Evolutionary conservation across 2,329 filamentous ascomycete genomes (phyloP).

Genomic region (Acephala macrosclerotiorum): DNA sequence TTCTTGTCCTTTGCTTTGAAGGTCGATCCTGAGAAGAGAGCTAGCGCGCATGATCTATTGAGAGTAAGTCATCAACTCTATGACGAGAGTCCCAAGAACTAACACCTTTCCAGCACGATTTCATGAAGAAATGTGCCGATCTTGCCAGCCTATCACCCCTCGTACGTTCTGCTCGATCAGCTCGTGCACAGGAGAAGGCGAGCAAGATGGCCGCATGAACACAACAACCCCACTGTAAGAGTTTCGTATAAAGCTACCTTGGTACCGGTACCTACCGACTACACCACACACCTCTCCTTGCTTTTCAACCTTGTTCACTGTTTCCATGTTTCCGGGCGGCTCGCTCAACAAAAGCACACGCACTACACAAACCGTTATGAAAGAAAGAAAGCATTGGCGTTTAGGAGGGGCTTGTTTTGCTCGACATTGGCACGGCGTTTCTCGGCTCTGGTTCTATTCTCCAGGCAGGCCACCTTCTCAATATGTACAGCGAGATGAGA

Average conservation of each 20-base stretch:
- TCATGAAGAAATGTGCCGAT: constrained; percentile 80
- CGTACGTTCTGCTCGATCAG: constrained; percentile 84
- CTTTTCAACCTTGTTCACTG: not conserved
- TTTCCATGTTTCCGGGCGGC: not conserved
- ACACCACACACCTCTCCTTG: not conserved
- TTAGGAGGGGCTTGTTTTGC: not conserved
- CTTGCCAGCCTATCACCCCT: constrained; percentile 82
- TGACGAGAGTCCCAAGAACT: not conserved
- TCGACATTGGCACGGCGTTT: not conserved
- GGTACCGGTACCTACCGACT: too few relatives aligned
- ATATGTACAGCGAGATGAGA: constrained; percentile 5
- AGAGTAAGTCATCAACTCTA: constrained; percentile 68
- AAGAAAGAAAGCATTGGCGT: constrained; percentile 11
- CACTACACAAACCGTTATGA: not conserved
- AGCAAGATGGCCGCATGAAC: constrained; percentile 45
- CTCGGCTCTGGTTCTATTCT: not conserved
- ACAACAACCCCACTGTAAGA: not conserved
- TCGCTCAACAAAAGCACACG: not conserved
- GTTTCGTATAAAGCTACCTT: not conserved
- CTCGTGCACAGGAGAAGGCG: constrained; percentile 82
- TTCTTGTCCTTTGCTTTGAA: constrained; percentile 93
- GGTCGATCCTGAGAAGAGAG: constrained; percentile 96
- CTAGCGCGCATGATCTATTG: constrained; percentile 91
- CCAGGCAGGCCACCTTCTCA: not conserved
- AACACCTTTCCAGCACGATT: constrained; percentile 67